Percentiles rank a stretch among this genome's conserved stretches.
These are phyloP conservation scores for Crithidia sp. DNA, from an alignment of 208 protist species.

Conservation along the genomic window DNA sequence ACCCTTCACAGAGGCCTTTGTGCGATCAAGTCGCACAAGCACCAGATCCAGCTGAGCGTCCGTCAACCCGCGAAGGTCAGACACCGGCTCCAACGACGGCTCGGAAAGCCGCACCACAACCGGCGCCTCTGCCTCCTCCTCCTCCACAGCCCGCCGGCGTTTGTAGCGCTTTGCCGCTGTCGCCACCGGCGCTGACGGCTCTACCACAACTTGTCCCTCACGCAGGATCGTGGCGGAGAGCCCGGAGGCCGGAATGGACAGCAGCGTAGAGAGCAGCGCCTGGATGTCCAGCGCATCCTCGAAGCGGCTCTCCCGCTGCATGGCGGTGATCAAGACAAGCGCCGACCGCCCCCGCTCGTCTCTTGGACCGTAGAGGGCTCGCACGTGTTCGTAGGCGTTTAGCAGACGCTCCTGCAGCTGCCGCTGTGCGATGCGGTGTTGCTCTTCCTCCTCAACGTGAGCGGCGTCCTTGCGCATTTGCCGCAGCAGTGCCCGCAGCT, in stretches of 20 bases:
- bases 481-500: conserved; percentile 57
- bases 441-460: conserved; percentile 44
- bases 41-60: conserved; percentile 39
- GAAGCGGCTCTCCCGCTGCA: conserved; percentile 69
- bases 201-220: conserved; percentile 27
- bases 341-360: conserved; percentile 41
- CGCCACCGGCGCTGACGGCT: background rate
- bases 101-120: conserved; percentile 10
- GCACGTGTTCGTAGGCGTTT: conserved; percentile 74
- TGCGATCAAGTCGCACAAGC: conserved; percentile 39
- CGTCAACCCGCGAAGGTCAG: conserved; percentile 20
- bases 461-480: conserved; percentile 69
- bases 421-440: conserved; percentile 47
- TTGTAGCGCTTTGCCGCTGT: conserved; percentile 5
- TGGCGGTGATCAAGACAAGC: conserved; percentile 41
- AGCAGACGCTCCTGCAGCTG: conserved; percentile 74
- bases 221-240: conserved; percentile 45
- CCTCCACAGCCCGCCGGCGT: conserved; percentile 15
- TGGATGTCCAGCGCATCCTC: conserved; percentile 43
- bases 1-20: conserved; percentile 32
- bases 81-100: conserved; percentile 14
- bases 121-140: background rate
- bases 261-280: conserved; percentile 59
- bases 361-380: conserved; percentile 55
- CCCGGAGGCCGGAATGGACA: conserved; percentile 33